Conservation (phyloP, 2,329 filamentous ascomycete genomes). For the Talaromyces sp. region DNA sequence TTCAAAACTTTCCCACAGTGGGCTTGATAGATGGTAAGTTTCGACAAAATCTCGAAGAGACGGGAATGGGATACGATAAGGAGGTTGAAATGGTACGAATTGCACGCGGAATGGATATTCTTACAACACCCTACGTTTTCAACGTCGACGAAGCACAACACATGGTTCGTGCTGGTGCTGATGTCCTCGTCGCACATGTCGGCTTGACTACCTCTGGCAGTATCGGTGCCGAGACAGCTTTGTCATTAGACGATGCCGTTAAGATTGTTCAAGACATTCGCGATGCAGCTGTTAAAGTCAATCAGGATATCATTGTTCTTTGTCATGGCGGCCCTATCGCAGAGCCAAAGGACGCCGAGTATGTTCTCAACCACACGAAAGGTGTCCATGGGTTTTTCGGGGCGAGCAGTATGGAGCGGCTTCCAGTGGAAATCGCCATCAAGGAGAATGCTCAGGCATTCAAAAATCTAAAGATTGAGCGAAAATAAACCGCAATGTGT, state of each 20-base stretch:
- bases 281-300: constrained; percentile 56
- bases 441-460: constrained; percentile 55
- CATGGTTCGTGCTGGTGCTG: constrained; percentile 64
- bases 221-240: constrained; percentile 61
- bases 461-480: constrained; percentile 40
- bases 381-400: constrained; percentile 71
- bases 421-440: constrained; percentile 66
- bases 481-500: not conserved
- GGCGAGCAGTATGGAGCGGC: constrained; percentile 64
- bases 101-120: constrained; percentile 58
- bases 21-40: constrained; percentile 68
- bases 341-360: constrained; percentile 59
- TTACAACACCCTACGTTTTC: constrained; percentile 71
- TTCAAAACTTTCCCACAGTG: constrained; percentile 73
- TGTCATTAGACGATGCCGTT: constrained; percentile 63
- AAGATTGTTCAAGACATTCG: constrained; percentile 60
- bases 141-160: constrained; percentile 56
- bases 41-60: constrained; percentile 65
- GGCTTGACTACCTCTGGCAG: constrained; percentile 62
- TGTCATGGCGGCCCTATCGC: constrained; percentile 70
- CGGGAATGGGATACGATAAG: constrained; percentile 64
- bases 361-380: constrained; percentile 57
- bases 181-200: constrained; percentile 66
- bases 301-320: constrained; percentile 61
- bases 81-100: constrained; percentile 65